Conservation (phyloP, 352 stramenopile species). For the Blastocystis sp. region DNA sequence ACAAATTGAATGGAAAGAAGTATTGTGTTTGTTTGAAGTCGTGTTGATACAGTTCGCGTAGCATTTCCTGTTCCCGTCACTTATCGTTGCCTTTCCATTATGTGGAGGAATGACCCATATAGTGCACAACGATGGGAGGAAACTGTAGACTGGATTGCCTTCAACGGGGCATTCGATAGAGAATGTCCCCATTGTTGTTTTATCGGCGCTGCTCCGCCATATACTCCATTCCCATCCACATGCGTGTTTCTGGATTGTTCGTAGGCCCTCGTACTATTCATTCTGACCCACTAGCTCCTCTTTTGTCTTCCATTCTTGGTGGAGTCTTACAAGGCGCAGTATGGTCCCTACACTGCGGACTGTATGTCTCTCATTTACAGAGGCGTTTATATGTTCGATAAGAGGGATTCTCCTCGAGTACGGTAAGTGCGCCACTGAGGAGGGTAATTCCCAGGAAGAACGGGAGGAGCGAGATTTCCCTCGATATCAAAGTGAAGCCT, state of each 20-base stretch:
- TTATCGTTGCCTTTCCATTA: no score
- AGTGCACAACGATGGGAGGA: no score
- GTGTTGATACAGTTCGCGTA: no score
- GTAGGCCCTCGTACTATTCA: no score
- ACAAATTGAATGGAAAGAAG: neutral
- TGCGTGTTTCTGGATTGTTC: no score
- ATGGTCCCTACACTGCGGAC: constrained; percentile 30
- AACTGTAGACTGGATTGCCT: no score
- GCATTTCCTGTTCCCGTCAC: no score
- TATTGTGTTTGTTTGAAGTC: constrained; percentile 20
- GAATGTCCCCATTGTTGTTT: no score
- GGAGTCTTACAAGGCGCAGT: constrained; percentile 9
- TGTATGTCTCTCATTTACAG: constrained; percentile 58
- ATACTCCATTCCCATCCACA: no score
- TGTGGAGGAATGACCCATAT: no score
- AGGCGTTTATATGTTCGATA: constrained; percentile 42
- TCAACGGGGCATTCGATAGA: no score
- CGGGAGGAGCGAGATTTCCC: constrained; percentile 51
- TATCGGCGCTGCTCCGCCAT: no score
- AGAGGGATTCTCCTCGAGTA: constrained; percentile 25
- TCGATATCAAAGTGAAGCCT: constrained; percentile 52
- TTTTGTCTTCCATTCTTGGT: constrained; percentile 50
- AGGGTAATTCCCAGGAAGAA: constrained; percentile 17
- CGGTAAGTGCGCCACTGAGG: neutral
- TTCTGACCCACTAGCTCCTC: constrained; percentile 1